Evolutionary conservation across 148 eudicot species (phyloP).

Genomic region (Diospyros kaki): DNA sequence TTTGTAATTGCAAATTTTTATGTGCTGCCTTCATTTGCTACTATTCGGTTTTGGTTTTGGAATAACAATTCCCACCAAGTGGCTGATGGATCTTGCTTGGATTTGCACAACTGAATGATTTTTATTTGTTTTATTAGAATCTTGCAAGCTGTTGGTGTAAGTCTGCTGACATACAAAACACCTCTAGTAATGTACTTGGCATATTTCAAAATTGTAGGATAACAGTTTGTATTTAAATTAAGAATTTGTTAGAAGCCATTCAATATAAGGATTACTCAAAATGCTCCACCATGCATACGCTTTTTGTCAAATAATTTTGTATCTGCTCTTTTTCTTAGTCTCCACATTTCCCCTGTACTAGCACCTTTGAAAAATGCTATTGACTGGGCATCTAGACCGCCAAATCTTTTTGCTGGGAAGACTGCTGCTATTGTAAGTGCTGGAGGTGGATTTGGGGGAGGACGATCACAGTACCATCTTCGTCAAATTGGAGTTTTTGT

Average conservation of each 20-base stretch:
- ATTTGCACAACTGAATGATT: not conserved
- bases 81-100: not conserved
- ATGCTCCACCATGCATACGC: not conserved
- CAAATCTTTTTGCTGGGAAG: slow-evolving; percentile 83
- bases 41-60: not conserved
- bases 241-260: not conserved
- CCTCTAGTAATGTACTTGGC: not conserved
- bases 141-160: too few relatives aligned
- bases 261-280: not conserved
- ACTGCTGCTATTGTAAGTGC: slow-evolving; percentile 73
- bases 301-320: not conserved
- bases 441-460: slow-evolving; percentile 70
- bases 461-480: slow-evolving; percentile 68
- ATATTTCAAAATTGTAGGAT: not conserved
- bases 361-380: slow-evolving; percentile 82
- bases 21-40: not conserved
- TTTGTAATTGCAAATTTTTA: too few relatives aligned
- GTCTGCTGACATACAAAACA: not conserved
- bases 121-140: not conserved
- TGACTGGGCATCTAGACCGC: slow-evolving; percentile 87
- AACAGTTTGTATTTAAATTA: not conserved
- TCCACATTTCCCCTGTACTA: slow-evolving; percentile 12
- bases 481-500: slow-evolving; percentile 76
- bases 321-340: not conserved
- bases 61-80: not conserved